Evolutionary conservation across 345 rosid species (phyloP).

Genomic region (Dipteronia sinensis): DNA sequence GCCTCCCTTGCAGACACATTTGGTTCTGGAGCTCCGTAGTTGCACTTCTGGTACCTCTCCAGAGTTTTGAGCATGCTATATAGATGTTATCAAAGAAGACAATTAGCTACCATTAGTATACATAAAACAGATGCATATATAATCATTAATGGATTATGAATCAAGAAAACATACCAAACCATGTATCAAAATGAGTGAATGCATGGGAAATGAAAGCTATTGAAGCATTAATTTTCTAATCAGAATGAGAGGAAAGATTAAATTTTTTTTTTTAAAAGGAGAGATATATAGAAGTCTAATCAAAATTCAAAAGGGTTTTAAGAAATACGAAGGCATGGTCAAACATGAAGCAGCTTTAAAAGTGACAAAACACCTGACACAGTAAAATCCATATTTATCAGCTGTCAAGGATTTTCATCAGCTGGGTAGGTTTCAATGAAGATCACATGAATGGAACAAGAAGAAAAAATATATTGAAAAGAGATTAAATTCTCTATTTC

Average conservation of each 20-base stretch:
- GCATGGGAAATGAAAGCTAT: neutral
- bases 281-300: neutral
- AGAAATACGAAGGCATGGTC: neutral
- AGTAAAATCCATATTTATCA: neutral
- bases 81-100: neutral
- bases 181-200: neutral
- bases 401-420: neutral
- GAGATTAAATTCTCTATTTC: neutral
- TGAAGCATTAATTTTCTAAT: neutral
- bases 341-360: neutral
- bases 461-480: neutral
- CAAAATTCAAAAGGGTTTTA: neutral
- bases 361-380: slow-evolving; percentile 1
- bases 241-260: neutral
- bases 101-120: neutral
- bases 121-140: neutral
- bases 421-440: neutral
- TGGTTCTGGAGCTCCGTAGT: slow-evolving; percentile 93
- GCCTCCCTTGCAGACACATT: slow-evolving; percentile 83
- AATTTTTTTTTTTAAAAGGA: neutral
- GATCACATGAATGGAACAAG: neutral
- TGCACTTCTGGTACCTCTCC: slow-evolving; percentile 97
- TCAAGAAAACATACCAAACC: neutral
- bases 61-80: slow-evolving; percentile 87
- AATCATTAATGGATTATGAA: neutral